Conservation (phyloP, 1,284 basidiomycete species). For the Mycena citricolor region DNA sequence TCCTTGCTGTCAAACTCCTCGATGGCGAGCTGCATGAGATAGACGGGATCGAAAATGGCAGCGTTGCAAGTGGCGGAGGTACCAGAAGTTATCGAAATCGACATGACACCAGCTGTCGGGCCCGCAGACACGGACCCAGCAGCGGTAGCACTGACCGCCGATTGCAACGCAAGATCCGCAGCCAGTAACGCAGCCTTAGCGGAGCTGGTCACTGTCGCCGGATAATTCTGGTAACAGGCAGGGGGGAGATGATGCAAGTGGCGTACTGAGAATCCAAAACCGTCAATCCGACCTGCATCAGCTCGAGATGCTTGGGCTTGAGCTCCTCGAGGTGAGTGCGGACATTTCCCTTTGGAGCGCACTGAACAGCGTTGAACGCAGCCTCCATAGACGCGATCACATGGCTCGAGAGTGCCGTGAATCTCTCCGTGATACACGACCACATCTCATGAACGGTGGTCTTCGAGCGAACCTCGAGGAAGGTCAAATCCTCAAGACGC, state of each 20-base stretch:
- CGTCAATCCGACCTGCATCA: conserved; percentile 7
- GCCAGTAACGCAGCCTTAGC: conserved; percentile 15
- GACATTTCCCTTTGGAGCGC: conserved; percentile 12
- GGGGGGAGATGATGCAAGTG: conserved; percentile 15
- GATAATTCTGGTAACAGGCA: conserved; percentile 15
- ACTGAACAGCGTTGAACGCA: conserved; percentile 12
- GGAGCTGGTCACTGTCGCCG: conserved; percentile 8
- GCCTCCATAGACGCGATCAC: conserved; percentile 13
- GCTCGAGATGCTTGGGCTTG: conserved; percentile 4
- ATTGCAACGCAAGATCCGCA: conserved; percentile 7
- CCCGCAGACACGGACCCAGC: conserved; percentile 4
- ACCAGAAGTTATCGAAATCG: conserved; percentile 12
- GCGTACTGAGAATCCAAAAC: conserved; percentile 11
- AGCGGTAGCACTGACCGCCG: conserved; percentile 8
- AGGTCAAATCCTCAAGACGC: conserved; percentile 14
- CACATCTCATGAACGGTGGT: conserved; percentile 14
- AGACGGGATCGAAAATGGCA: conserved; percentile 3
- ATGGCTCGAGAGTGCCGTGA: conserved; percentile 11
- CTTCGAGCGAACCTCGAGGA: conserved; percentile 4
- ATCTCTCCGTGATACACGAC: conserved; percentile 13
- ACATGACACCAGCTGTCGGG: not conserved
- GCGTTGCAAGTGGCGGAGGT: conserved; percentile 8
- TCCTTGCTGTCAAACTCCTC: conserved; percentile 16
- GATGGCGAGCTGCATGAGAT: conserved; percentile 11
- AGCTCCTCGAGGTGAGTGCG: conserved; percentile 11